Conservation (phyloP, 2,329 filamentous ascomycete genomes). For the Xylariales sp. region DNA sequence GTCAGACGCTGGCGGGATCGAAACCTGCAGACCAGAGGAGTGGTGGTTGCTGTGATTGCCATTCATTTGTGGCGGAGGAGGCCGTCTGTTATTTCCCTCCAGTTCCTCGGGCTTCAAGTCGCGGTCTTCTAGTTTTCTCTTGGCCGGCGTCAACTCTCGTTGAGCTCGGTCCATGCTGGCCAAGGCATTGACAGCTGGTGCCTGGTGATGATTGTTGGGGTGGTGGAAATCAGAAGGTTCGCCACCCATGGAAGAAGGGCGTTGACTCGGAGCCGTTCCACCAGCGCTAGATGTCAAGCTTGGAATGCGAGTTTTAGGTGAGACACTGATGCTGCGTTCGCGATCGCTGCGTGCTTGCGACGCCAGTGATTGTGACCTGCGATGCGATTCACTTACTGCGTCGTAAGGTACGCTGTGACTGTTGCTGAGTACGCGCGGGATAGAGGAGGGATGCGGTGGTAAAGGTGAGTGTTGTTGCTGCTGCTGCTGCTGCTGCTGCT, state of each 20-base stretch:
- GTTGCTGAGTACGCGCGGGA: constrained; percentile 36
- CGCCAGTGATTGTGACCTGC: constrained; percentile 45
- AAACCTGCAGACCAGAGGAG: too few species aligned
- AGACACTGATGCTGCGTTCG: constrained; percentile 69
- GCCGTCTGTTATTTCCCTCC: constrained; percentile 40
- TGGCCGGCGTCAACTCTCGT: constrained; percentile 35
- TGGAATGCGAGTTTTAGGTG: constrained; percentile 66
- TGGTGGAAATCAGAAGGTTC: constrained; percentile 25
- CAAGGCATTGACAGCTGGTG: not conserved
- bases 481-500: constrained; percentile 18
- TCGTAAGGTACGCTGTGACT: constrained; percentile 40
- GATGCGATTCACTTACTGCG: constrained; percentile 35
- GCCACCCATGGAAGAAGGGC: constrained; percentile 17
- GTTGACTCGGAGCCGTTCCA: constrained; percentile 5
- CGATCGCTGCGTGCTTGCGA: constrained; percentile 55
- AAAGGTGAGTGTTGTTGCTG: constrained; percentile 23
- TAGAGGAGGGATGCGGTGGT: constrained; percentile 30
- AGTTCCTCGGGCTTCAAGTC: constrained; percentile 47
- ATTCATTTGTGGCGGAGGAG: constrained; percentile 46
- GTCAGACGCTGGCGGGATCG: constrained; percentile 15
- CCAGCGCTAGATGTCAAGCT: constrained; percentile 34
- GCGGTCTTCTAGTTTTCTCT: constrained; percentile 45
- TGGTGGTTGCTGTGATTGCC: constrained; percentile 26
- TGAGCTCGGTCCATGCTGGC: too few species aligned
- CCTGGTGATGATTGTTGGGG: constrained; percentile 27